phyloP scores from a whole-genome alignment of 495 filamentous ascomycete genomes.

The Talaromyces nanjingensis region DNA sequence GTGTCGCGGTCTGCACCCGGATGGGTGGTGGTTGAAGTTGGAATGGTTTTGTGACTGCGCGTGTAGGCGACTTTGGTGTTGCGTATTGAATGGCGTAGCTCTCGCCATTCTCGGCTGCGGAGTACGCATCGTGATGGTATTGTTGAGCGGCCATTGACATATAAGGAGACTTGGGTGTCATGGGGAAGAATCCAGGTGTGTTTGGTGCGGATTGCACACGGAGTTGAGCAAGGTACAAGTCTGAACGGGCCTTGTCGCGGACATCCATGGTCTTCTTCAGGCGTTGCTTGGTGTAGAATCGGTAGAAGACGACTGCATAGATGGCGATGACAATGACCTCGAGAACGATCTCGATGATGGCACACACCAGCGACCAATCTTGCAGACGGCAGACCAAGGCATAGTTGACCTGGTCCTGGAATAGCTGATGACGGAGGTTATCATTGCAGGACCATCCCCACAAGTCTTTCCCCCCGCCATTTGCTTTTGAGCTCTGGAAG shows the following conservation, averaged over 20 bases:
- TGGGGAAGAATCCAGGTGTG: constrained; percentile 70
- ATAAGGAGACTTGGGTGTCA: constrained; percentile 44
- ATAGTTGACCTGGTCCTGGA: constrained; percentile 74
- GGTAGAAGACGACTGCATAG: constrained; percentile 92
- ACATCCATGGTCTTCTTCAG: constrained; percentile 94
- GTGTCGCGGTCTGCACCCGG: constrained; percentile 68
- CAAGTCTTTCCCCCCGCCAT: constrained; percentile 72
- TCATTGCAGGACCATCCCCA: constrained; percentile 97
- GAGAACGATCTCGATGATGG: constrained; percentile 92
- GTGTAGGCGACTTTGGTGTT: constrained; percentile 42
- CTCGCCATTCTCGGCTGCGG: constrained; percentile 52
- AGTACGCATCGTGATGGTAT: constrained; percentile 38
- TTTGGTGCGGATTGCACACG: constrained; percentile 89
- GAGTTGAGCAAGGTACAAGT: constrained; percentile 93
- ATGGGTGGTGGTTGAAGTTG: constrained; percentile 77
- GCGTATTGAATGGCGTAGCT: constrained; percentile 36
- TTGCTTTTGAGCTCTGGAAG: constrained; percentile 67
- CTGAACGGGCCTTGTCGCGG: constrained; percentile 86
- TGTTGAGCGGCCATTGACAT: constrained; percentile 20
- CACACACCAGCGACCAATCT: constrained; percentile 95
- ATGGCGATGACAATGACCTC: constrained; percentile 86
- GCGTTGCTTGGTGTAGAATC: constrained; percentile 89
- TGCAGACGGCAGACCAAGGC: constrained; percentile 90
- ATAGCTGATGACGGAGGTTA: constrained; percentile 70
- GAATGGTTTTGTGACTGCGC: constrained; percentile 55